Conservation (phyloP, 2,329 filamentous ascomycete genomes). For the Rhynchosporium secalis region DNA sequence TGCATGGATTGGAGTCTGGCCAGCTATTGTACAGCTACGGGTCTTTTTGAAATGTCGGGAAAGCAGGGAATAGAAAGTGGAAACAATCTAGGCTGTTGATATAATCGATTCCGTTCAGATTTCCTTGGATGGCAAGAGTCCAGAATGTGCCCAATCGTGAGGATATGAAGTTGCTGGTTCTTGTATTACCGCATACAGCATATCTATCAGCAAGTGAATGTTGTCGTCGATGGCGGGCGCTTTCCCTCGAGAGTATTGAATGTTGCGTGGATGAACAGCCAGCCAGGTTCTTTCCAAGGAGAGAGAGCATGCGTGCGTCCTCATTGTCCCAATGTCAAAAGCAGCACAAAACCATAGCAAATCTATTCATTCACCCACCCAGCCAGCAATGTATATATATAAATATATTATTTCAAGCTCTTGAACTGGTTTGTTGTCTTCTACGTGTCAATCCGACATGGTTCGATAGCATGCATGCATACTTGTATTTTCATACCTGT, state of each 20-base stretch:
- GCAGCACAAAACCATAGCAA: neutral
- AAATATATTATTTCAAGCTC: neutral
- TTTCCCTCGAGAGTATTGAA: neutral
- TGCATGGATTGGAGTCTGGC: neutral
- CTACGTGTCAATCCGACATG: neutral
- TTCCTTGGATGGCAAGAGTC: neutral
- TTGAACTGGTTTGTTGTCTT: neutral
- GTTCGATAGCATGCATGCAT: neutral
- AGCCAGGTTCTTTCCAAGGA: neutral
- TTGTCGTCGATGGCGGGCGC: slow-evolving; percentile 8
- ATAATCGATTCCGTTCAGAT: too few relatives aligned
- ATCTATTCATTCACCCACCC: neutral
- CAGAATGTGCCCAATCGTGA: slow-evolving; percentile 1
- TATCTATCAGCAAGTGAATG: neutral
- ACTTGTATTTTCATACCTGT: too few relatives aligned
- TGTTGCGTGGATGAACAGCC: neutral
- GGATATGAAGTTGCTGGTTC: neutral
- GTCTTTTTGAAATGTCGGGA: neutral
- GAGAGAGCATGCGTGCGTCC: neutral
- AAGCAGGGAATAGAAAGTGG: neutral
- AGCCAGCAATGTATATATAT: neutral
- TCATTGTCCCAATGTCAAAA: neutral
- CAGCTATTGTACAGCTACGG: too few relatives aligned
- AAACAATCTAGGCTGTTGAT: neutral
- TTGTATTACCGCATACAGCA: neutral